Base-by-base conservation (phyloP, 306 rosid genomes). In the Cicer bijugum region DNA sequence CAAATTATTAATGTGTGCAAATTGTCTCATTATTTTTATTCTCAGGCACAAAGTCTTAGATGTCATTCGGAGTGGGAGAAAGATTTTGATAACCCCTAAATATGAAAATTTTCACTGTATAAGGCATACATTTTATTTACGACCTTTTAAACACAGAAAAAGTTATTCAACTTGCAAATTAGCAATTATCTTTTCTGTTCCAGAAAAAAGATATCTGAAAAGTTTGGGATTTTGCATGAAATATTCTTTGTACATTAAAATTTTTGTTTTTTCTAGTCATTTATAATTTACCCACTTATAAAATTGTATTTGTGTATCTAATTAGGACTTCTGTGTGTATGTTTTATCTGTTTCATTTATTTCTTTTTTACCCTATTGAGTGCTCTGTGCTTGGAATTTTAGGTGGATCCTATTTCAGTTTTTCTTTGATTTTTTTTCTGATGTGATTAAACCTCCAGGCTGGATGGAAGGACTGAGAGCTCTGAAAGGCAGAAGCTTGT, bases 401-500 rank as follows among this genome's bases (percentile, higher is more conserved):
- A 28, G 56, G 45, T 23, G 15, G 19, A 4, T 58, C 39, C 6
- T 50, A 8, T 33, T 57, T 50, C 70, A 63, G 0, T 61, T 47
- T 69, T 60, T 23, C 52, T 19, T 43, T 39, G 55, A 17, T 63
- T 68, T 74, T 52, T 61, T 78, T 23, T 68, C 56, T 48, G 51
- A 7, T 53, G 62, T 81, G 81, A 35, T 67, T 72, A 77, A 69
- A 52, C 68, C 61, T 62, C 85, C 87, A 94, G 98, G 89, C 84
- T 94, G 81, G 98, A 94, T 84, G 98, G 98, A 75, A 91, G 96
- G 84, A 94, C 98, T 9, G 97, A 84, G 88, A 84, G 97, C 88
- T 88, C 98, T 40, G 92, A 94, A 78, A 89, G 98, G 82, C 98
- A 94, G 83, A 91, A 72, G 85, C 78, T 94, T 81, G 98, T 94